A percentile compares a stretch with the other conserved stretches of the same genome.
phyloP scores from a whole-genome alignment of 176 grass and related monocot species.

The Rhynchospora pubera region DNA sequence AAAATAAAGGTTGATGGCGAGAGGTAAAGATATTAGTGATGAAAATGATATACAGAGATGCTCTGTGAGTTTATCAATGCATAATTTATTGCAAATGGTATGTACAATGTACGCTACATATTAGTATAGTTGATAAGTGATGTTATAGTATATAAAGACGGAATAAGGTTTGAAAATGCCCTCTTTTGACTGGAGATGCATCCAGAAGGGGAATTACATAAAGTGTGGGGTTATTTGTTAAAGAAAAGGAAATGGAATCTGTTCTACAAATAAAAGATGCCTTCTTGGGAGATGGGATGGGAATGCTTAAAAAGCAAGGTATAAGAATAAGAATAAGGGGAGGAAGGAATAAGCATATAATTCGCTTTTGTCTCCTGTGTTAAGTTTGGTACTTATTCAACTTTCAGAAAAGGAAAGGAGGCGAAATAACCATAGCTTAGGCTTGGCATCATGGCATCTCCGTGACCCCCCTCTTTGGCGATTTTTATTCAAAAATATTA shows the following conservation, averaged over 20 bases:
- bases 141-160: constrained; percentile 26
- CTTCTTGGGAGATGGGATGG: constrained; percentile 40
- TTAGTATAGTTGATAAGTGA: constrained; percentile 11
- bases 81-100: constrained; percentile 22
- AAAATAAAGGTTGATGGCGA: background rate
- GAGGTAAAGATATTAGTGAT: background rate
- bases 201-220: constrained; percentile 68
- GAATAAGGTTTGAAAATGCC: constrained; percentile 42
- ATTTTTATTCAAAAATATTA: background rate
- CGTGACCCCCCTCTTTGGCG: background rate
- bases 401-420: constrained; percentile 32
- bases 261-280: constrained; percentile 52
- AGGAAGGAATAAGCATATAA: constrained; percentile 73
- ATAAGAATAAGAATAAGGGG: constrained; percentile 63
- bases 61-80: constrained; percentile 15
- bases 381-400: constrained; percentile 83
- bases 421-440: constrained; percentile 13
- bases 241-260: constrained; percentile 46
- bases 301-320: constrained; percentile 33
- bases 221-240: constrained; percentile 33
- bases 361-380: constrained; percentile 74
- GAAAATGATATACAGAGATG: background rate
- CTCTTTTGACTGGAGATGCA: constrained; percentile 71
- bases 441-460: constrained; percentile 8
- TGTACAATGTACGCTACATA: background rate